Evolutionary conservation across 768 basidiomycete species (phyloP).

Genomic region (Gautieria morchelliformis): DNA sequence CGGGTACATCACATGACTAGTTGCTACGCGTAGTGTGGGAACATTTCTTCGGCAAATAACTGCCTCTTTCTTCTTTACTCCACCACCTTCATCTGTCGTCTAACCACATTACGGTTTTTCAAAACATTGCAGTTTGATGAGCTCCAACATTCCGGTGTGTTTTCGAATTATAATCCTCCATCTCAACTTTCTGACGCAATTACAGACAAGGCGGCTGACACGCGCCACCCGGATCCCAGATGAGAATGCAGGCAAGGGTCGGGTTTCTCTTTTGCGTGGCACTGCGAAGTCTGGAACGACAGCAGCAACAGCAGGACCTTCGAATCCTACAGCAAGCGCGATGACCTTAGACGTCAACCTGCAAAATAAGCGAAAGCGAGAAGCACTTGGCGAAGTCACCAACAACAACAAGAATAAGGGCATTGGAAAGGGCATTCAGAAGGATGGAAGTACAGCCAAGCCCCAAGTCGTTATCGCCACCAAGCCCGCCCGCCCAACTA

Average conservation of each 20-base stretch:
- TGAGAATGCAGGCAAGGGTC: constrained; percentile 63
- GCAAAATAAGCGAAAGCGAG: constrained; percentile 65
- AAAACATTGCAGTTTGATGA: not conserved
- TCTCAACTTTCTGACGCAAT: not conserved
- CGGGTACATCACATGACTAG: not conserved
- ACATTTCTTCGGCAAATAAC: not conserved
- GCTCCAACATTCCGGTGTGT: constrained; percentile 37
- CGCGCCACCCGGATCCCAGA: constrained; percentile 46
- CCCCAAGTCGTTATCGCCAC: constrained; percentile 14
- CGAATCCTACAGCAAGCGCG: constrained; percentile 32
- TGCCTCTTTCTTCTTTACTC: not conserved
- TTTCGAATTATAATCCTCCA: not conserved
- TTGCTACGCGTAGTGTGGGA: constrained; percentile 5
- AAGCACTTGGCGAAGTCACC: constrained; percentile 65
- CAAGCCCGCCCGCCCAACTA: not conserved
- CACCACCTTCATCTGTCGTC: not conserved
- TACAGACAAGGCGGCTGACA: constrained; percentile 54
- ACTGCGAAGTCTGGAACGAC: constrained; percentile 38
- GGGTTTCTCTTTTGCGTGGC: constrained; percentile 26
- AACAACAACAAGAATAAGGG: constrained; percentile 19
- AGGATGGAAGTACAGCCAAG: constrained; percentile 22
- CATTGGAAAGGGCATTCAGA: not conserved
- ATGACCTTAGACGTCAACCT: constrained; percentile 35
- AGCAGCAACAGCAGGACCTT: constrained; percentile 35
- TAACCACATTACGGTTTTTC: not conserved